These are phyloP conservation scores for Fusarium pininemorale DNA, from an alignment of 2,329 filamentous ascomycete species.

Conservation along the genomic window DNA sequence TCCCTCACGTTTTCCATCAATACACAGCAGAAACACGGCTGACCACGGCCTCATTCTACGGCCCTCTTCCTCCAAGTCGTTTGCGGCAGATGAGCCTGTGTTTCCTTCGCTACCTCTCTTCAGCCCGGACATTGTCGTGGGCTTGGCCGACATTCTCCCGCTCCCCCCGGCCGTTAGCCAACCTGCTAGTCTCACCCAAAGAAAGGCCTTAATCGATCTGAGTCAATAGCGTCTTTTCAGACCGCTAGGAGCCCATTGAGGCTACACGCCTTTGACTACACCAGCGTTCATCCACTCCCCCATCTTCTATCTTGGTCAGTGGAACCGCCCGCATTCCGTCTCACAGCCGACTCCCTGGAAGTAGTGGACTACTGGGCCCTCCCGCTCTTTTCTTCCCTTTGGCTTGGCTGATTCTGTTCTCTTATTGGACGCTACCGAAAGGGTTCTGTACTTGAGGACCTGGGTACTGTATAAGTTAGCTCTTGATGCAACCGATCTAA, in stretches of 20 bases:
- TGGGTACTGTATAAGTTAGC: conserved; percentile 35
- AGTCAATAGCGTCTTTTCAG: conserved; percentile 14
- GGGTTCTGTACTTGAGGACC: conserved; percentile 18
- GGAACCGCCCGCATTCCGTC: conserved; percentile 42
- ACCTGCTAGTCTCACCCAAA: conserved; percentile 11
- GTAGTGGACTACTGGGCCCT: conserved; percentile 34
- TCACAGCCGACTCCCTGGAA: conserved; percentile 37
- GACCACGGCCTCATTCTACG: background rate
- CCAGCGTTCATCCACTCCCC: conserved; percentile 27
- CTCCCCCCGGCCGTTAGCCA: background rate
- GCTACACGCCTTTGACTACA: conserved; percentile 21
- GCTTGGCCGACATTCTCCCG: background rate
- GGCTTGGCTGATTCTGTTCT: conserved; percentile 26
- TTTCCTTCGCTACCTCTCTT: background rate
- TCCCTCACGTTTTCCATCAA: conserved; percentile 8
- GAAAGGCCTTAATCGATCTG: conserved; percentile 7
- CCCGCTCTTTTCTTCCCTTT: conserved; percentile 29
- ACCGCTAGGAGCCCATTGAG: conserved; percentile 1
- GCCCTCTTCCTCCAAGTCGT: background rate
- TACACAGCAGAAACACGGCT: conserved; percentile 8
- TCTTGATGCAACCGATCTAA: conserved; percentile 38
- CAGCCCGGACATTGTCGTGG: background rate
- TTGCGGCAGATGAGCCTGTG: background rate
- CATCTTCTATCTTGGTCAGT: conserved; percentile 30
- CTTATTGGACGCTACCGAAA: conserved; percentile 28